Percentiles rank a stretch among this genome's conserved stretches.
phyloP scores from a whole-genome alignment of 192 early-diverging fungal species.

The Entomortierella beljakovae region DNA sequence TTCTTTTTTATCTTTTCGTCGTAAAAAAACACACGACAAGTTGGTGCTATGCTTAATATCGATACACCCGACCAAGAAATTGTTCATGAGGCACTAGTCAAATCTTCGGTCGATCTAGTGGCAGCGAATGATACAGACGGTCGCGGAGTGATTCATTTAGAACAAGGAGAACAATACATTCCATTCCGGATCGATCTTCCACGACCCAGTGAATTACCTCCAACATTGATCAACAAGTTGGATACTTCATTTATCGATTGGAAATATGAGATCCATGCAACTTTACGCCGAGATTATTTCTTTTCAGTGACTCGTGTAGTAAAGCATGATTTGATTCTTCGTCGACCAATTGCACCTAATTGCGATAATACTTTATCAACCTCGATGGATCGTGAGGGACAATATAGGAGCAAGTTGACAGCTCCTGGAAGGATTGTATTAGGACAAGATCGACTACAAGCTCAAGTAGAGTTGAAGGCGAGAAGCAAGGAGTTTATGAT shows the following conservation, averaged over 20 bases:
- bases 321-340: conserved; percentile 47
- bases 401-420: conserved; percentile 43
- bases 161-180: conserved; percentile 39
- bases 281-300: conserved; percentile 40
- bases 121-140: conserved; percentile 51
- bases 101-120: conserved; percentile 21
- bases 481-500: conserved; percentile 48
- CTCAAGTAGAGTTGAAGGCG: conserved; percentile 33
- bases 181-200: conserved; percentile 51
- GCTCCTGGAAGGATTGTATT: conserved; percentile 36
- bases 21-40: no score
- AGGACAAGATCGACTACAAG: conserved; percentile 41
- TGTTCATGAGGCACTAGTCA: conserved; percentile 22
- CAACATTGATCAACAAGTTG: conserved; percentile 53
- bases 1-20: neutral
- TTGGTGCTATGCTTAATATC: conserved; percentile 40
- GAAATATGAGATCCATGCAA: conserved; percentile 55
- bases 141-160: conserved; percentile 22
- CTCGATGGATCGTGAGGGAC: conserved; percentile 38
- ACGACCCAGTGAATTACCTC: conserved; percentile 17
- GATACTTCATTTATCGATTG: conserved; percentile 49
- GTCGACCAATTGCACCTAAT: conserved; percentile 29
- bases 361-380: conserved; percentile 15
- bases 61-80: conserved; percentile 22
- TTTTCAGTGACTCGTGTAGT: conserved; percentile 45